Evolutionary conservation across 495 filamentous ascomycete genomes (phyloP), one percentile per base, ranked within the genome.

Genomic region (Choiromyces venosus): DNA sequence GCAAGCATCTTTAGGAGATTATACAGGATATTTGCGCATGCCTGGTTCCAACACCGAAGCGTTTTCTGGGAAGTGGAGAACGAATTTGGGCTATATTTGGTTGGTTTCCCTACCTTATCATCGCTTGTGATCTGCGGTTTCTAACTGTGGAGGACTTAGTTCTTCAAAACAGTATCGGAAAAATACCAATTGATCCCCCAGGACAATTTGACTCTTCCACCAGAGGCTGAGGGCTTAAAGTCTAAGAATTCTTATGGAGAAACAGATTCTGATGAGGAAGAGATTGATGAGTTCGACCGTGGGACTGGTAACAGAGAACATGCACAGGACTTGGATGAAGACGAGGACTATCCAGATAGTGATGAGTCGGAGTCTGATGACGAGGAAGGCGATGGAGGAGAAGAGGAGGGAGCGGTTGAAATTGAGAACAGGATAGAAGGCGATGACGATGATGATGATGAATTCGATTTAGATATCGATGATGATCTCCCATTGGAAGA

Each of bases 61-160:
- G 90, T 96, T n/a, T 99, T 98, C 80, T 97, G 94, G 93, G 89
- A 91, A 52, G 91, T 97, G n/a, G 96, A 99, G 82, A 87, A 87
- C 18, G 87, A 91, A 81, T 91, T 91, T 66, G 95, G 95, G 14
- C 83, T 99, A 2, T 99, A 98, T 81, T 86, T 95, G 52, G 77
- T 79, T 42, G 36, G 72, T 73, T 42, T 16, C 69, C 39, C 65
- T 14, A 19, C 10, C n/a, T 66, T 38, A 16, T 35, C 21, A 9
- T 25, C 40, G 7, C 29, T 2, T 29, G 29, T 39, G 33, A 73
- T 44, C 4, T 66, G 36, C 73, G 33, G 44, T 33, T 14, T n/a
- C 25, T 46, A 46, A 42, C 37, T 61, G 35, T n/a, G 66, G 52
- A 3, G 12, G 19, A 12, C 25, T 25, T 40, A 79, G 77, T 91